Conservation (phyloP, 1,139 yeast species). For the Spencermartinsiella ligniputridi region DNA sequence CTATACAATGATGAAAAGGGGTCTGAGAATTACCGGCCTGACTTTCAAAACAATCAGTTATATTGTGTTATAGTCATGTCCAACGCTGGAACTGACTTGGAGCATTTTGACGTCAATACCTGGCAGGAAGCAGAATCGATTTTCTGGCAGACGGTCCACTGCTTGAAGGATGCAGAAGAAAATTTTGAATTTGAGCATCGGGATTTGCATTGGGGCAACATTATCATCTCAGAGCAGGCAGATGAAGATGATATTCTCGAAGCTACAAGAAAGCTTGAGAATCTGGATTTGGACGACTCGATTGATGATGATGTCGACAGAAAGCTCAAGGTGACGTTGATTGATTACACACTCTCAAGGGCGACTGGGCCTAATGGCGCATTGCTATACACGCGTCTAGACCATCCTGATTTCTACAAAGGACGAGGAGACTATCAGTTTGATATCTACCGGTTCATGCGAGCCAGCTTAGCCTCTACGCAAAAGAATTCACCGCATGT, state of each 20-base stretch:
- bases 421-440: slow-evolving; percentile 50
- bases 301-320: slow-evolving; percentile 15
- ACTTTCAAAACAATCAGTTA: slow-evolving; percentile 38
- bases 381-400: slow-evolving; percentile 34
- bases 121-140: slow-evolving; percentile 53
- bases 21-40: slow-evolving; percentile 37
- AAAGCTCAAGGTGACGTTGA: slow-evolving; percentile 44
- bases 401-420: slow-evolving; percentile 49
- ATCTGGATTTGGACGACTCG: not conserved
- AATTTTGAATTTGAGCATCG: slow-evolving; percentile 58
- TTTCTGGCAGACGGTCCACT: slow-evolving; percentile 49
- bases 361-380: slow-evolving; percentile 28
- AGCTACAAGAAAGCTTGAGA: slow-evolving; percentile 3
- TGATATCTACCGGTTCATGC: slow-evolving; percentile 49
- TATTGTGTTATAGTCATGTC: slow-evolving; percentile 44
- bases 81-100: slow-evolving; percentile 47
- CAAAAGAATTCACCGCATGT: not conserved
- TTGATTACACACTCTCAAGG: slow-evolving; percentile 55
- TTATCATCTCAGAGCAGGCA: slow-evolving; percentile 31
- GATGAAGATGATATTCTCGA: slow-evolving; percentile 10
- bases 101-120: slow-evolving; percentile 39
- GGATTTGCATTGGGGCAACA: slow-evolving; percentile 62
- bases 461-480: slow-evolving; percentile 21
- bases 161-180: slow-evolving; percentile 48
- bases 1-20: slow-evolving; percentile 29